Evolutionary conservation across 768 basidiomycete species (phyloP).

Genomic region (Galerina sulciceps): DNA sequence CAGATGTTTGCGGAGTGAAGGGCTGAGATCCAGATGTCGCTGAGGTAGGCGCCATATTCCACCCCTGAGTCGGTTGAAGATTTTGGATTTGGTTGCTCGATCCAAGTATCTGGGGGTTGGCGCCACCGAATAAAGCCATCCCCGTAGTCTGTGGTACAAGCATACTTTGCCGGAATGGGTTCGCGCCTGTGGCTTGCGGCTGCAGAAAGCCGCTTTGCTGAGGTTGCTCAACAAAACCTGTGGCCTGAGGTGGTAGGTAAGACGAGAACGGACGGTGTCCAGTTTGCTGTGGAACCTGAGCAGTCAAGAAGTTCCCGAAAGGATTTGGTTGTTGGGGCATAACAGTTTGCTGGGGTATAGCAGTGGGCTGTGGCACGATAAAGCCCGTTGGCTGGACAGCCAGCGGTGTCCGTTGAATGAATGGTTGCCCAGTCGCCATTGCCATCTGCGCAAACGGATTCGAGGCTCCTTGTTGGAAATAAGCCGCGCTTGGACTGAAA

Average conservation of each 20-base stretch:
- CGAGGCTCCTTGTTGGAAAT: conserved; percentile 59
- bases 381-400: conserved; percentile 65
- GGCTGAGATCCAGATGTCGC: conserved; percentile 5
- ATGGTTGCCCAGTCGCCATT: conserved; percentile 54
- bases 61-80: conserved; percentile 18
- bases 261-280: conserved; percentile 58
- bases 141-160: conserved; percentile 68
- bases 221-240: conserved; percentile 36
- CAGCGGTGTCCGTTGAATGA: conserved; percentile 44
- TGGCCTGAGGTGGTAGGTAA: conserved; percentile 60
- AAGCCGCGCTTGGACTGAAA: conserved; percentile 48
- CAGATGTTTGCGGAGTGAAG: background rate
- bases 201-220: conserved; percentile 40
- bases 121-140: conserved; percentile 46
- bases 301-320: conserved; percentile 43
- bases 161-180: conserved; percentile 87
- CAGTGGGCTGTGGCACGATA: conserved; percentile 50
- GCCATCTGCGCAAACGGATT: conserved; percentile 81
- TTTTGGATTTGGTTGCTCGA: conserved; percentile 15
- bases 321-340: conserved; percentile 41
- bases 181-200: conserved; percentile 67
- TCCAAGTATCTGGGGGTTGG: conserved; percentile 14
- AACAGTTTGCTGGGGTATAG: conserved; percentile 33
- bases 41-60: conserved; percentile 17
- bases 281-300: conserved; percentile 41